Evolutionary conservation across 106 monocot species (phyloP), one percentile per base, ranked within the genome.

Genomic region (Chionographis japonica): DNA sequence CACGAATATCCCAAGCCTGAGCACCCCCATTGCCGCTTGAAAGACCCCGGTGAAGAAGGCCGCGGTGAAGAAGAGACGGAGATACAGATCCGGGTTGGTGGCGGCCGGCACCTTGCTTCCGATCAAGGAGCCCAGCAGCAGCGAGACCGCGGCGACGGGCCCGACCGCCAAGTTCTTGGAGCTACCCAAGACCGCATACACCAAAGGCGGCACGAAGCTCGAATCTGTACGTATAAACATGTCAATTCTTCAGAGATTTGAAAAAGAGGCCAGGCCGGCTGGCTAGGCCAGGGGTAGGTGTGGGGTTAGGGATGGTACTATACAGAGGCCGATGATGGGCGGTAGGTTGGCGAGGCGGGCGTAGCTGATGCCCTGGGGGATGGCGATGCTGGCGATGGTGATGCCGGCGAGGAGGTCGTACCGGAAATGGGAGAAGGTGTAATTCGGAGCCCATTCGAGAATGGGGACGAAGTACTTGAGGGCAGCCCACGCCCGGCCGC

Each of bases 311-410:
- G 4, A 17, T 18, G 13, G 3, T 9, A 2, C 13, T 83, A 72
- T 79, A 95, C 94, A 95, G 11, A 95, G 81, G 59, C 94, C 94
- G 17, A 88, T 77, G 71, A 95, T 75, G 39, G 94, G 79, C 10
- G 91, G 94, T 19, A 95, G 67, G 18, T 81, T 58, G 37, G 94
- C 85, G 52, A 95, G 94, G 50, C 73, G 58, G 9, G 94, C 94
- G 56, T 95, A 91, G 69, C 94, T 88, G 73, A 95, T 91, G 27
- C 91, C 79, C 65, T 97, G 95, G 12, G 92, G 92, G 55, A 92
- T 88, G 56, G 92, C 85, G 12, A 92, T 78, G 73, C 85, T 88
- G 64, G 92, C 80, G 60, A 86, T 86, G 55, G 92, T 92, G 66
- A 92, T 63, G 3, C 92, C 92, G 63, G 92, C 83, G 55, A 88